Conservation (phyloP, 208 protist species). For the Trypanosoma congolense region DNA sequence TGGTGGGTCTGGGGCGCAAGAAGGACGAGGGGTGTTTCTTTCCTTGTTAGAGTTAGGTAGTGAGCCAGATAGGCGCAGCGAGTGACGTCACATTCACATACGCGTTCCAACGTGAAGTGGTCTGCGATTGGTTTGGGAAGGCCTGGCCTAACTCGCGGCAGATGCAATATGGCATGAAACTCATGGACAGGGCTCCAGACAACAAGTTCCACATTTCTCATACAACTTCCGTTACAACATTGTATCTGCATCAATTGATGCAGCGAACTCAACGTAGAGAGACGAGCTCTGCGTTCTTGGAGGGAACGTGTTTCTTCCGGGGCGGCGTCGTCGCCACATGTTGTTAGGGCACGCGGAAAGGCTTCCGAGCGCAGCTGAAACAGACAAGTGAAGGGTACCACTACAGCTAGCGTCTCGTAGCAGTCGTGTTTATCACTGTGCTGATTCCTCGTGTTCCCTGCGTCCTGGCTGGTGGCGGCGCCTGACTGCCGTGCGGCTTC, state of each 20-base stretch:
- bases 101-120: constrained; percentile 26
- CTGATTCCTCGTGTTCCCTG: not conserved
- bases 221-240: constrained; percentile 8
- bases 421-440: not conserved
- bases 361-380: constrained; percentile 53
- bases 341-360: constrained; percentile 21
- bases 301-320: constrained; percentile 23
- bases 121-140: constrained; percentile 18
- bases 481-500: constrained; percentile 24
- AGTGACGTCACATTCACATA: constrained; percentile 38
- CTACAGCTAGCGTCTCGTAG: not conserved
- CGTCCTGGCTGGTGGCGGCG: not conserved
- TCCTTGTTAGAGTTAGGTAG: constrained; percentile 13
- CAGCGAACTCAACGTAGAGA: constrained; percentile 45
- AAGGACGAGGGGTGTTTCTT: constrained; percentile 1
- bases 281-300: constrained; percentile 62
- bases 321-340: not conserved
- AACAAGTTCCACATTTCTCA: constrained; percentile 19
- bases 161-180: constrained; percentile 52
- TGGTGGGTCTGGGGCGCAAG: constrained; percentile 15
- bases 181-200: constrained; percentile 39
- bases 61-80: constrained; percentile 45
- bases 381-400: constrained; percentile 58
- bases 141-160: constrained; percentile 24
- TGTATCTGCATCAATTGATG: constrained; percentile 56